Evolutionary conservation across 108 stramenopile genomes (phyloP).

Genomic region (Licmophora abbreviata): DNA sequence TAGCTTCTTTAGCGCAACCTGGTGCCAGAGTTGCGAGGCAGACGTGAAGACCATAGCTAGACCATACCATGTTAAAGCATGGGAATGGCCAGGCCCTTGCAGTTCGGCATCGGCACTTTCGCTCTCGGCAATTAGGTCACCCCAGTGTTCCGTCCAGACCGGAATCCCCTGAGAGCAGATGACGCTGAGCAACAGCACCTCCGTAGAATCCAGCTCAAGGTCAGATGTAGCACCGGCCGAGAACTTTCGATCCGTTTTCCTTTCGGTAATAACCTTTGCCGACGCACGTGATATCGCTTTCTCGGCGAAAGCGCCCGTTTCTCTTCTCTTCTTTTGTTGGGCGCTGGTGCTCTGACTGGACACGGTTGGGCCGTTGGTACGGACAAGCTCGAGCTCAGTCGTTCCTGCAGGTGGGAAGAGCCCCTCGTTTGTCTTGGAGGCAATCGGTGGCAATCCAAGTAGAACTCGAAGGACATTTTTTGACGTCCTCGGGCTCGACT

Average conservation of each 20-base stretch:
- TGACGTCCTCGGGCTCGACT: constrained; percentile 11
- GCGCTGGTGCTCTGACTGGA: not conserved
- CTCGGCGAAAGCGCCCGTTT: constrained; percentile 9
- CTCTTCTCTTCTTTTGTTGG: not conserved
- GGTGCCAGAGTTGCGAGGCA: constrained; percentile 32
- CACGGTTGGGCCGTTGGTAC: too few species aligned
- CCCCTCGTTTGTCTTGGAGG: not conserved
- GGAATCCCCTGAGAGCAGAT: constrained; percentile 49
- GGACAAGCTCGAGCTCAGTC: not conserved
- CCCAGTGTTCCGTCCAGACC: constrained; percentile 35
- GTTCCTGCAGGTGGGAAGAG: not conserved
- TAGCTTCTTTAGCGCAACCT: constrained; percentile 10
- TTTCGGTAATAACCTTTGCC: not conserved
- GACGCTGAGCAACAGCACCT: constrained; percentile 50
- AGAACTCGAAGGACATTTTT: constrained; percentile 48
- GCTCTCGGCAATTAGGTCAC: constrained; percentile 9
- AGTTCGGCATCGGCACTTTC: not conserved
- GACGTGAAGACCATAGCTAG: constrained; percentile 23
- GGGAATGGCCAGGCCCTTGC: constrained; percentile 2
- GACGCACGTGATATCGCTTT: constrained; percentile 24
- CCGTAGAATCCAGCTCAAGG: constrained; percentile 31
- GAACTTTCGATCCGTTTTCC: constrained; percentile 8
- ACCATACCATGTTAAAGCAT: constrained; percentile 11
- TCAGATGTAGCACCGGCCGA: constrained; percentile 7
- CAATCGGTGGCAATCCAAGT: not conserved